A percentile compares a stretch with the other conserved stretches of the same genome.
Evolutionary conservation across 345 rosid genomes (phyloP).

Genomic region (Arabis hirsuta): DNA sequence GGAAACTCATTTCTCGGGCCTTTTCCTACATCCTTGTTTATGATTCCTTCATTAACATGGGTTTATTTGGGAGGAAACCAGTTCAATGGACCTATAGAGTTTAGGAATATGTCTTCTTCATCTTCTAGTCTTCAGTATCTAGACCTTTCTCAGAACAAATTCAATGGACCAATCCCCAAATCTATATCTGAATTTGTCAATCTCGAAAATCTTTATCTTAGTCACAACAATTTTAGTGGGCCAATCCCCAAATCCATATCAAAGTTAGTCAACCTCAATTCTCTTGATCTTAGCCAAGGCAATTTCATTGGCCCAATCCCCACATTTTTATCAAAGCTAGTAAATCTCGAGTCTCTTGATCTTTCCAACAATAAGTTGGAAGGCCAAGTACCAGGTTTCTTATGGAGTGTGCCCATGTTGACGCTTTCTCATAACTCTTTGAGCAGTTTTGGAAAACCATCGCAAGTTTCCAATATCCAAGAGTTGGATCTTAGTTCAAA

Average conservation of each 20-base stretch:
- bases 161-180: slow-evolving; percentile 17
- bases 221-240: too few relatives aligned
- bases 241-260: too few relatives aligned
- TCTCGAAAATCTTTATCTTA: too few relatives aligned
- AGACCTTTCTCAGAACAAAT: background rate
- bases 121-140: background rate
- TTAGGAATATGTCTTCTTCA: slow-evolving; percentile 21
- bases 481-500: slow-evolving; percentile 6
- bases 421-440: slow-evolving; percentile 5
- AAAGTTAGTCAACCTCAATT: too few relatives aligned
- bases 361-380: slow-evolving; percentile 1
- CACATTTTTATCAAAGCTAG: slow-evolving; percentile 6
- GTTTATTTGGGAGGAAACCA: slow-evolving; percentile 1
- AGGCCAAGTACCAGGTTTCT: background rate
- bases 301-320: slow-evolving; percentile 11
- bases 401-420: background rate
- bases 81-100: slow-evolving; percentile 9
- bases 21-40: slow-evolving; percentile 15
- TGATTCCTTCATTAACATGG: background rate
- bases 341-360: background rate
- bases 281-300: background rate
- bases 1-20: slow-evolving; percentile 1
- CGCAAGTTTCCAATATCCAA: too few relatives aligned
- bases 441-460: background rate
- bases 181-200: background rate